These are phyloP conservation scores for Vanrija humicola DNA, from an alignment of 1,284 basidiomycete species.

Conservation along the genomic window DNA sequence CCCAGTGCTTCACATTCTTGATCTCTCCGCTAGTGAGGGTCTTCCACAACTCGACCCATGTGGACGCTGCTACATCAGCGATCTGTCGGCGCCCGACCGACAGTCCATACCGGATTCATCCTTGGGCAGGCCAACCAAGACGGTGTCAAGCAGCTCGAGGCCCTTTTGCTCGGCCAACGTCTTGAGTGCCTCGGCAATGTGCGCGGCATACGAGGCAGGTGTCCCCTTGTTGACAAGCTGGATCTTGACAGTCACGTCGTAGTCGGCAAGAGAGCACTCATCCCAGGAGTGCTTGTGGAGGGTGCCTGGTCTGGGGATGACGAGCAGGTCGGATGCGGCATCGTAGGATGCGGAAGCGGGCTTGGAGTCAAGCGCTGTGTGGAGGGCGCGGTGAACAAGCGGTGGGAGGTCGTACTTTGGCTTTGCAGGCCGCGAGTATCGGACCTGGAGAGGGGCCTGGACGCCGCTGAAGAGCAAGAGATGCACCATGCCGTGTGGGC, in stretches of 20 bases:
- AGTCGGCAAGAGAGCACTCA: conserved; percentile 16
- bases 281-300: conserved; percentile 26
- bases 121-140: conserved; percentile 33
- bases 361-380: conserved; percentile 37
- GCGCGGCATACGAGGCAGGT: background rate
- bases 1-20: conserved; percentile 25
- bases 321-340: conserved; percentile 9
- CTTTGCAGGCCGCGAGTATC: conserved; percentile 38
- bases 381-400: conserved; percentile 44
- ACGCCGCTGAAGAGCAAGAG: conserved; percentile 44
- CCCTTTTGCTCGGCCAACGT: conserved; percentile 28
- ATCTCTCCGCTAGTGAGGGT: background rate
- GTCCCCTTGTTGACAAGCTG: conserved; percentile 26
- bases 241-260: conserved; percentile 46
- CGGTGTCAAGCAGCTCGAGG: conserved; percentile 26
- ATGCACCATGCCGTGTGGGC: conserved; percentile 1
- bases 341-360: conserved; percentile 18
- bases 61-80: conserved; percentile 4
- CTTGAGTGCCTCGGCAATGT: conserved; percentile 24
- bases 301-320: conserved; percentile 33
- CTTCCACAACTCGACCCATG: conserved; percentile 8
- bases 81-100: no score
- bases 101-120: conserved; percentile 11
- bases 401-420: conserved; percentile 37
- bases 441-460: conserved; percentile 37